Percentiles rank a stretch among this genome's conserved stretches.
phyloP scores from a whole-genome alignment of 345 rosid species.

The Laguncularia racemosa region DNA sequence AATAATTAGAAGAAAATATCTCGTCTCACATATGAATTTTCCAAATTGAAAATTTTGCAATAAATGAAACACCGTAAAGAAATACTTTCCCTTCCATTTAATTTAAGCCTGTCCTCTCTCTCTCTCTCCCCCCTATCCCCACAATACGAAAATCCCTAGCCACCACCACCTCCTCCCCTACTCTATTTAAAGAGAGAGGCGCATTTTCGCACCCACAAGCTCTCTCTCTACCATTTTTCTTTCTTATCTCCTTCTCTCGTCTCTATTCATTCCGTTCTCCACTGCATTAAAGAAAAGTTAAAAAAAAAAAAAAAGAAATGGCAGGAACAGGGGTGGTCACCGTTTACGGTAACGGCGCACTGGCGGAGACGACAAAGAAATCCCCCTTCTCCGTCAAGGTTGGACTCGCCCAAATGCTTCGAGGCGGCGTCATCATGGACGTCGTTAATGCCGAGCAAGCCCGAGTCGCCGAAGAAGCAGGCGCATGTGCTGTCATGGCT shows the following conservation, averaged over 20 bases:
- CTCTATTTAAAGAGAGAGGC: too few relatives aligned
- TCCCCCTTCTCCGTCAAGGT: conserved; percentile 33
- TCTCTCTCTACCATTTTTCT: conserved; percentile 32
- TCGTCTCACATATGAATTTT: too few relatives aligned
- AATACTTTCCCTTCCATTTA: too few relatives aligned
- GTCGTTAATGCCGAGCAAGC: conserved; percentile 37
- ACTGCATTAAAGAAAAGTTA: too few relatives aligned
- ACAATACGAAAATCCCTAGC: background rate
- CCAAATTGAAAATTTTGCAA: too few relatives aligned
- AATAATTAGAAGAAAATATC: too few relatives aligned
- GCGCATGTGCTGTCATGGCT: conserved; percentile 42
- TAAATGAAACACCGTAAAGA: too few relatives aligned
- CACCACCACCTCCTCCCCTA: too few relatives aligned
- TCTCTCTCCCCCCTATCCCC: conserved; percentile 42
- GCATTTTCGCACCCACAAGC: too few relatives aligned
- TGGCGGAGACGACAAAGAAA: conserved; percentile 26
- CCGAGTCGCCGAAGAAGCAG: conserved; percentile 35
- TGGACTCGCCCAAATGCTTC: conserved; percentile 36
- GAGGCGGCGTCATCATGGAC: conserved; percentile 39
- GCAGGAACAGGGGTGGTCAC: conserved; percentile 33
- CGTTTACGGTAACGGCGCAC: conserved; percentile 34
- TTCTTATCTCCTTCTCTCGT: conserved; percentile 18
- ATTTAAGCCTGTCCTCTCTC: conserved; percentile 1
- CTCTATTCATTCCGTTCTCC: background rate
- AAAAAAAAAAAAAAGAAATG: conserved; percentile 5